A percentile compares a stretch with the other conserved stretches of the same genome.
Conservation (phyloP, 441 rosid genomes). For the Jatropha multifida region DNA sequence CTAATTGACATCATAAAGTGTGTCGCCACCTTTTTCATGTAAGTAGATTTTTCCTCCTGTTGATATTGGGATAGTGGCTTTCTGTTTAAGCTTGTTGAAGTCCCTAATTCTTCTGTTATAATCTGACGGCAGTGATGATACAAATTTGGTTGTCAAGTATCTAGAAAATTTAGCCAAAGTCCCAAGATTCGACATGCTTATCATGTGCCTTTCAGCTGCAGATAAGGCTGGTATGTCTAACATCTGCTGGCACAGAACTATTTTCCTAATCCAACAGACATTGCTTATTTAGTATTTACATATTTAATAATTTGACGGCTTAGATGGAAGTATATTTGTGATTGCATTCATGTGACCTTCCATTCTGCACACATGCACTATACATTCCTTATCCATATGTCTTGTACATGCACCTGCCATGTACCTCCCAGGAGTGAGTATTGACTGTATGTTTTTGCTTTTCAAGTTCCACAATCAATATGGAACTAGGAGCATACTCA, state of each 20-base stretch:
- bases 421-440: background rate
- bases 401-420: background rate
- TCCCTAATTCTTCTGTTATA: constrained; percentile 18
- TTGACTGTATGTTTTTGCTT: background rate
- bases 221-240: constrained; percentile 67
- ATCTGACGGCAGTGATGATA: constrained; percentile 56
- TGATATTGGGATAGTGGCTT: background rate
- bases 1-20: constrained; percentile 72
- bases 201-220: constrained; percentile 71
- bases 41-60: constrained; percentile 28
- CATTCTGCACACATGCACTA: too few species aligned
- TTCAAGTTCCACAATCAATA: background rate
- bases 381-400: too few species aligned
- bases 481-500: constrained; percentile 10
- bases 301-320: too few species aligned
- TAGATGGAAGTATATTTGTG: too few species aligned
- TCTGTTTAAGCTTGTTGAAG: background rate
- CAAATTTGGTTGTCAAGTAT: constrained; percentile 69
- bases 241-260: background rate
- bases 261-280: too few species aligned
- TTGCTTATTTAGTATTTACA: too few species aligned
- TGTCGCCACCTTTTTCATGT: constrained; percentile 67
- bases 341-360: too few species aligned
- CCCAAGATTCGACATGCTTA: constrained; percentile 81
- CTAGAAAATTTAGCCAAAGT: constrained; percentile 71